Conservation (phyloP, 495 filamentous ascomycete species). For the Podospora comata region DNA sequence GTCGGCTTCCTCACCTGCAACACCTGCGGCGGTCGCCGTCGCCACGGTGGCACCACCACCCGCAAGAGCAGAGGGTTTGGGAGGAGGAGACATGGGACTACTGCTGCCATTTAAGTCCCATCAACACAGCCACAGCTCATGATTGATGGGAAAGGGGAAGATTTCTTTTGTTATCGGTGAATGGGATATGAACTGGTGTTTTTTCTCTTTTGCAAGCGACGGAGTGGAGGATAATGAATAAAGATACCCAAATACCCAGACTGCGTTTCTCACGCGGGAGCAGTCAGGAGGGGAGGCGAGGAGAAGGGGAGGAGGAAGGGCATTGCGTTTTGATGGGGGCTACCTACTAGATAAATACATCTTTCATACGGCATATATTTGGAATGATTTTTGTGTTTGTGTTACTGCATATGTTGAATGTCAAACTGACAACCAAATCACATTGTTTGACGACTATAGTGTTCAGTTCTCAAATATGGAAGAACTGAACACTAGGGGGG, state of each 20-base stretch:
- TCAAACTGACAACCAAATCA: too few relatives aligned
- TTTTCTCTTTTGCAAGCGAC: constrained; percentile 3
- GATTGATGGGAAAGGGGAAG: background rate
- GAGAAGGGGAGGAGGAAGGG: background rate
- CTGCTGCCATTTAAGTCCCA: constrained; percentile 21
- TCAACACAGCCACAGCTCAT: background rate
- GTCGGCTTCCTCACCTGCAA: constrained; percentile 87
- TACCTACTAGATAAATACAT: background rate
- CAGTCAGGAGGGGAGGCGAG: background rate
- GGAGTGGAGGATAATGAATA: background rate
- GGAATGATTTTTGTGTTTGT: too few relatives aligned
- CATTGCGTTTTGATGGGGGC: background rate
- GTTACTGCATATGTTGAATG: too few relatives aligned
- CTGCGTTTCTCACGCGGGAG: background rate
- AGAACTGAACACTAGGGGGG: too few relatives aligned
- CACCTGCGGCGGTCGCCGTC: constrained; percentile 37
- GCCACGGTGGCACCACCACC: constrained; percentile 15
- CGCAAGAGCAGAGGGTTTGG: constrained; percentile 28
- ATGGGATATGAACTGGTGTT: background rate
- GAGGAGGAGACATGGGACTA: constrained; percentile 27
- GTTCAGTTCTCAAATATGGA: too few relatives aligned
- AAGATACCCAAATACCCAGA: constrained; percentile 14
- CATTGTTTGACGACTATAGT: too few relatives aligned
- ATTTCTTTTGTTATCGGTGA: background rate
- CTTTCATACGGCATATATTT: background rate